A percentile compares a stretch with the other conserved stretches of the same genome.
Conservation (phyloP, 345 rosid genomes). For the Brassica napus region DNA sequence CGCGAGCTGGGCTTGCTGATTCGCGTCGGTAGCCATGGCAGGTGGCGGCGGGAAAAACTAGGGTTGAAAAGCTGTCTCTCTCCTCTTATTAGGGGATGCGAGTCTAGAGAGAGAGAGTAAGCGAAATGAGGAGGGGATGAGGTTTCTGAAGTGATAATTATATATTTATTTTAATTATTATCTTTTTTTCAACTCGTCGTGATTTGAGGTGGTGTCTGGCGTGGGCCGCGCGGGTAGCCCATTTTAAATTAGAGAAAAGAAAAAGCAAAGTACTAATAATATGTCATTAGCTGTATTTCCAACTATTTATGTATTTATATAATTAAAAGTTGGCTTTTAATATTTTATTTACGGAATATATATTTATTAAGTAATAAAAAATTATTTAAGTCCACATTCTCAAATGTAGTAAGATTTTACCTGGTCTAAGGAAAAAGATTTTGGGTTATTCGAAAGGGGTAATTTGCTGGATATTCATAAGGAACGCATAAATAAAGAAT, state of each 20-base stretch:
- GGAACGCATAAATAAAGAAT: too few relatives aligned
- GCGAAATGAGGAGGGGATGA: slow-evolving; percentile 26
- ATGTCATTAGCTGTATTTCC: slow-evolving; percentile 37
- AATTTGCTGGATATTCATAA: too few relatives aligned
- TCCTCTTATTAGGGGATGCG: slow-evolving; percentile 22
- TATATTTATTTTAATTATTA: neutral
- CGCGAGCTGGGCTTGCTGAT: slow-evolving; percentile 84
- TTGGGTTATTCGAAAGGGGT: neutral
- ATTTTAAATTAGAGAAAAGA: slow-evolving; percentile 3
- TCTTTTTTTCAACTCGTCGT: slow-evolving; percentile 16
- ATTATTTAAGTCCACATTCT: neutral
- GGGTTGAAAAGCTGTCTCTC: slow-evolving; percentile 39
- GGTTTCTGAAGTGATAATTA: slow-evolving; percentile 37
- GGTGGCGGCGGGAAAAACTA: slow-evolving; percentile 42
- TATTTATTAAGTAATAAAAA: neutral
- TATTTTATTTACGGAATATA: neutral
- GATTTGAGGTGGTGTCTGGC: slow-evolving; percentile 30
- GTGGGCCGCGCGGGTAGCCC: slow-evolving; percentile 27
- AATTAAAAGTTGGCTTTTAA: neutral
- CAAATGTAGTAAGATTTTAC: neutral
- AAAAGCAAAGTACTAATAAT: slow-evolving; percentile 21
- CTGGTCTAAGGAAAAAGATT: neutral
- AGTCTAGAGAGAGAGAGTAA: slow-evolving; percentile 33
- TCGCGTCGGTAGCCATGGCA: slow-evolving; percentile 73
- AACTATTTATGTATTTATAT: neutral